A percentile compares a stretch with the other conserved stretches of the same genome.
Evolutionary conservation across 176 grass and related monocot genomes (phyloP).

Genomic region (Echinochloa phyllopogon): DNA sequence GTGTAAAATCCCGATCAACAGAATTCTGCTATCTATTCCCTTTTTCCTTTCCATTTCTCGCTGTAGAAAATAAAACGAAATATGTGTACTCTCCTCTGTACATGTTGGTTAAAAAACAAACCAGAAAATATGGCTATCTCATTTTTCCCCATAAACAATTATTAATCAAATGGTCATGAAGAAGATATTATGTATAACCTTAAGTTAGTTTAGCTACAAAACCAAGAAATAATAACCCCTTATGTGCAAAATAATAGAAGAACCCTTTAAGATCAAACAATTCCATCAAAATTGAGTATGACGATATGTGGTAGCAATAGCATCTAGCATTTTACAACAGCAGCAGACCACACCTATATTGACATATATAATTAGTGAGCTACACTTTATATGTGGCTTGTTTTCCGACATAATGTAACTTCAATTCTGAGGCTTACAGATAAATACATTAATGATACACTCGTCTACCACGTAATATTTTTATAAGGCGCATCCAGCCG

Average conservation of each 20-base stretch:
- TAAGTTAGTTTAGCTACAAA: not conserved
- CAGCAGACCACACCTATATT: not conserved
- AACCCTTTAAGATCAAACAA: too few species aligned
- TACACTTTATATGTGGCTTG: not conserved
- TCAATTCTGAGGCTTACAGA: not conserved
- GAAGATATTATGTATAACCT: not conserved
- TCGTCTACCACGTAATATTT: not conserved
- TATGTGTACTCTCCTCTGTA: not conserved
- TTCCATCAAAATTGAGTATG: too few species aligned
- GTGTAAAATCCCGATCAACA: slow-evolving; percentile 2
- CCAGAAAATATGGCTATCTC: slow-evolving; percentile 4
- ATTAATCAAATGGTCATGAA: not conserved
- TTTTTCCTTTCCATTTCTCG: not conserved
- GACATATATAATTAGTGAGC: not conserved
- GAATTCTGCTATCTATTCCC: not conserved
- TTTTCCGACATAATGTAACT: slow-evolving; percentile 7
- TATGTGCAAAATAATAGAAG: too few species aligned
- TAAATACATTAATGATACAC: not conserved
- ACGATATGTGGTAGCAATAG: too few species aligned
- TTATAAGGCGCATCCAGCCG: not conserved
- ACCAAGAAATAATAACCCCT: too few species aligned
- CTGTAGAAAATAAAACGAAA: not conserved
- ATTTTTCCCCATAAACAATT: not conserved
- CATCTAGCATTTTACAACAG: not conserved
- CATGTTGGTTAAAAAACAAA: not conserved